Base-by-base conservation (phyloP, 257 asterid genomes). In the Solanum infundibuliforme region DNA sequence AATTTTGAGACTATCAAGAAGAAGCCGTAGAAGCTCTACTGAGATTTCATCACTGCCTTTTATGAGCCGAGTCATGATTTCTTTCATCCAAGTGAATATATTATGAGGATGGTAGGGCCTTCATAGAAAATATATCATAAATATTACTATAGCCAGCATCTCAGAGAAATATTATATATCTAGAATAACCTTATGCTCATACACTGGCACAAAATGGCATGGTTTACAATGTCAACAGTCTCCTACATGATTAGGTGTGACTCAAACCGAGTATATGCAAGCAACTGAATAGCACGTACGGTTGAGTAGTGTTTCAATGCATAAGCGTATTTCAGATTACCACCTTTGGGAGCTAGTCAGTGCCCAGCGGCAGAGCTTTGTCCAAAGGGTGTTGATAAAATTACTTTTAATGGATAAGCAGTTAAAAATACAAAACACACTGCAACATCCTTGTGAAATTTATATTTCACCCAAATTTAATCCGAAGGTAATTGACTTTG, bases 11-110 rank as follows among this genome's bases (percentile, higher is more conserved):
- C 92, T 90, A n/a, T 31, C 92, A 43, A 93, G 58, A 43, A 93
- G 92, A 8, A 90, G 91, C 81, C 25, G 62, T 77, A 92, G 88
- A 87, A 92, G 91, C 48, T 91, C 92, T 71, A 88, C 34, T 12
- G 93, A 87, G 73, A 93, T 39, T 66, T 90, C 90, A 25, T 91
- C 92, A 85, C 92, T 91, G 14, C 91, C 92, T 83, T 90, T 39
- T 89, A 93, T 89, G 82, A 90, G 85, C 88, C 66, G 31, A 31
- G 34, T 88, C 91, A 93, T 88, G 86, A 92, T 88, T 13, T 29
- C 74, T 74, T 90, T 87, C 92, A 93, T 92, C 89, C 89, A 29
- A 68, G 87, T 55, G 83, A 88, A 75, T 32, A 88, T 79, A 35
- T 65, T 32, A 38, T 86, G 66, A 48, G 91, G 88, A 75, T 84